These are phyloP conservation scores for Chalciporus chontae DNA, from an alignment of 768 basidiomycete species.

Conservation along the genomic window DNA sequence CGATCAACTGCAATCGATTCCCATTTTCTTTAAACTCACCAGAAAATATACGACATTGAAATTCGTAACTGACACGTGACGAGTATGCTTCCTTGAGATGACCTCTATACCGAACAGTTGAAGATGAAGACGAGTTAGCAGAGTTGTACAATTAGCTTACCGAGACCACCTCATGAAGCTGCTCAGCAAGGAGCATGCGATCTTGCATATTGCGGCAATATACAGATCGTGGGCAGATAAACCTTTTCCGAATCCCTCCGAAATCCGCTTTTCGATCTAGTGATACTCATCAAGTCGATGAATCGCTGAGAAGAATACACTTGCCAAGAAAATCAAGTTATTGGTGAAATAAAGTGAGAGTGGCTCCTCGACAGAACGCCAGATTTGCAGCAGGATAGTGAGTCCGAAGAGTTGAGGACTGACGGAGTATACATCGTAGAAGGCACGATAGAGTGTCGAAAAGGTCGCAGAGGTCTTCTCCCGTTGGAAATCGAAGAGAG, in stretches of 20 bases:
- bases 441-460: constrained; percentile 11
- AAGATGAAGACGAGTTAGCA: too few species aligned
- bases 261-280: constrained; percentile 23
- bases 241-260: not conserved
- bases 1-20: too few species aligned
- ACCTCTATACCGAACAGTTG: too few species aligned
- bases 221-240: constrained; percentile 5
- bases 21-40: too few species aligned
- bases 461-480: not conserved
- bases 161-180: constrained; percentile 14
- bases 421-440: constrained; percentile 21
- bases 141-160: constrained; percentile 8
- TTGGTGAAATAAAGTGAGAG: constrained; percentile 26
- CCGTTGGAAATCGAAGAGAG: constrained; percentile 8
- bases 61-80: constrained; percentile 19
- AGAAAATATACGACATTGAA: constrained; percentile 16
- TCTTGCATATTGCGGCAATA: constrained; percentile 8
- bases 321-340: constrained; percentile 18
- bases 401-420: constrained; percentile 17
- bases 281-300: not conserved
- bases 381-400: constrained; percentile 8
- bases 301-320: not conserved
- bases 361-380: constrained; percentile 18
- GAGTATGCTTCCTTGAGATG: constrained; percentile 3
- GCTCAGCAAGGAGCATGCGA: constrained; percentile 14